Evolutionary conservation across 1,284 basidiomycete species (phyloP).

Genomic region (Lentinula novae-zelandiae): DNA sequence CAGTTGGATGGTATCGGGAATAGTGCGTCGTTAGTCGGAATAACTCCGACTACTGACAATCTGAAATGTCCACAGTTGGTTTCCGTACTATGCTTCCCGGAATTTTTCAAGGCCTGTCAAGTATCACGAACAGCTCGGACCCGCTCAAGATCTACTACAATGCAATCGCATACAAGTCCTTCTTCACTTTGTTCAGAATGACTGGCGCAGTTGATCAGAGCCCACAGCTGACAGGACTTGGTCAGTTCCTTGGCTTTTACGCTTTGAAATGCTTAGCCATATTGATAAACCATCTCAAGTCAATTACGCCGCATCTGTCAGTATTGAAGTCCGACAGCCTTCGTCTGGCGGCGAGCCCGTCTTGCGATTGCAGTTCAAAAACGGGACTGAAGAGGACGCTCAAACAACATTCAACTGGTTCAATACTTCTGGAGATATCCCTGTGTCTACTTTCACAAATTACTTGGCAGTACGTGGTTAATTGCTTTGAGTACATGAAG

Average conservation of each 20-base stretch:
- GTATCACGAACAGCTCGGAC: conserved; percentile 56
- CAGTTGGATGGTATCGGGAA: conserved; percentile 64
- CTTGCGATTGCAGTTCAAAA: conserved; percentile 76
- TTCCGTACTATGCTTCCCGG: conserved; percentile 64
- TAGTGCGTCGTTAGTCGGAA: conserved; percentile 38
- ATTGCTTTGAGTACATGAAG: background rate
- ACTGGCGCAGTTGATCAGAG: conserved; percentile 51
- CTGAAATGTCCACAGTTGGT: conserved; percentile 46
- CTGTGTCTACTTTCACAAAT: conserved; percentile 52
- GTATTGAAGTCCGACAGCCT: conserved; percentile 65
- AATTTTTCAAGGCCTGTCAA: conserved; percentile 55
- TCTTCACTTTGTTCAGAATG: conserved; percentile 80
- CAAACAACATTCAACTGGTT: conserved; percentile 63
- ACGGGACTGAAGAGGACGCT: conserved; percentile 55
- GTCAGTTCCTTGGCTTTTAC: conserved; percentile 29
- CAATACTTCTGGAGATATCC: conserved; percentile 53
- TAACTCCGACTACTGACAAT: background rate
- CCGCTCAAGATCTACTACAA: conserved; percentile 64
- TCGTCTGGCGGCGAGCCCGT: conserved; percentile 44
- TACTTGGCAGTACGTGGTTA: conserved; percentile 40
- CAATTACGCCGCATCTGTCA: conserved; percentile 68
- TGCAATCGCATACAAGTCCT: conserved; percentile 78
- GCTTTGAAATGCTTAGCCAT: background rate
- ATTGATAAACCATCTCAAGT: conserved; percentile 33
- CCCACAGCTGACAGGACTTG: conserved; percentile 60